Percentiles rank a stretch among this genome's conserved stretches.
Evolutionary conservation across 1,284 basidiomycete species (phyloP).

Genomic region (Fomitopsis betulina): DNA sequence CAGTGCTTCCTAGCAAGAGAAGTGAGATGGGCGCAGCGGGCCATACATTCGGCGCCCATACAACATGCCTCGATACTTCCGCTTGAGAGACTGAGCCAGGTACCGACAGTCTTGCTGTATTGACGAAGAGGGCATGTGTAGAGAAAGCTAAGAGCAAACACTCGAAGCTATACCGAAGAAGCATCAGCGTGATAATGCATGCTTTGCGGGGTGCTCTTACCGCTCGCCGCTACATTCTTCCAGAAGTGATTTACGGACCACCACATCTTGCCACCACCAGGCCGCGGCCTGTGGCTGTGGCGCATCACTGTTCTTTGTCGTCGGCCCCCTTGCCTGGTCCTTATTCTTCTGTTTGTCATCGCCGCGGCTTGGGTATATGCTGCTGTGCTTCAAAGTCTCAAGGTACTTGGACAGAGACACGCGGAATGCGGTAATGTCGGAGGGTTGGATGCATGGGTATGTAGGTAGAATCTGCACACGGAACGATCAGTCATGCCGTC

Average conservation of each 20-base stretch:
- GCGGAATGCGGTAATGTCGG: slow-evolving; percentile 45
- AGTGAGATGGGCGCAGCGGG: not conserved
- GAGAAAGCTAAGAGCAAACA: slow-evolving; percentile 44
- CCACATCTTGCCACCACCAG: slow-evolving; percentile 51
- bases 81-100: slow-evolving; percentile 3
- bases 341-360: slow-evolving; percentile 9
- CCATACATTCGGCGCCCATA: not conserved
- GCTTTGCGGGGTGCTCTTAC: slow-evolving; percentile 24
- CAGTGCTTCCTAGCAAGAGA: slow-evolving; percentile 10
- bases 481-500: not conserved
- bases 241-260: slow-evolving; percentile 47
- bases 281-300: slow-evolving; percentile 13
- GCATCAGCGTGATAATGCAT: slow-evolving; percentile 22
- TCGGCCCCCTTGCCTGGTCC: slow-evolving; percentile 1
- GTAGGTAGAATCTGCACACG: slow-evolving; percentile 37
- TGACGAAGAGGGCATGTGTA: slow-evolving; percentile 41
- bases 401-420: slow-evolving; percentile 46
- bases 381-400: slow-evolving; percentile 37
- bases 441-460: slow-evolving; percentile 46
- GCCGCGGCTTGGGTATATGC: slow-evolving; percentile 25
- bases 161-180: slow-evolving; percentile 27
- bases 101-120: slow-evolving; percentile 9
- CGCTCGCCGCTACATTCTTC: slow-evolving; percentile 51
- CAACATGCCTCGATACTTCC: slow-evolving; percentile 6
- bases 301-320: slow-evolving; percentile 6